Evolutionary conservation across 768 basidiomycete species (phyloP), one percentile per base, ranked within the genome.

Genomic region (Kwoniella europaea): DNA sequence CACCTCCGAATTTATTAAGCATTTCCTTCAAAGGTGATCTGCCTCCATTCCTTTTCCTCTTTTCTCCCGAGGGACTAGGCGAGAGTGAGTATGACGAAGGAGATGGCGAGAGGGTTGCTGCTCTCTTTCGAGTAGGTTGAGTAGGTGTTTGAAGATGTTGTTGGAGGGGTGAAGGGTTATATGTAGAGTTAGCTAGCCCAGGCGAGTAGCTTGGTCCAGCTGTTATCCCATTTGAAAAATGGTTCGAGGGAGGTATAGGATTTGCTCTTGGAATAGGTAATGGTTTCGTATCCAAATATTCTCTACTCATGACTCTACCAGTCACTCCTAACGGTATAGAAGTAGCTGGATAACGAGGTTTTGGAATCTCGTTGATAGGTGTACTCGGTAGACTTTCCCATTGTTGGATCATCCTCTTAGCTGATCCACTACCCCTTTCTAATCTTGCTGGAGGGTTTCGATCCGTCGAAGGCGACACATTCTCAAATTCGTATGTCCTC

Each of bases 21-120:
- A 81, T 77, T 24, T 78, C 79, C 57, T 81, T 79, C 35, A 81
- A 63, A 1, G 79, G 79, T 15, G 79, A 80, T 55, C 73, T 68
- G 4, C 75, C 76, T 1, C 57, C 44, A 44, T 22, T 54, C 55
- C 60, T 65, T 63, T 72, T 74, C 42, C 73, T 56, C 58, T 74
- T 76, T 65, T 75, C 59, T 42, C 62, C 71, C 3, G 66, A 65
- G 9, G 76, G 74, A 63, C 76, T 74, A 16, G 76, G 74, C 1
- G 69, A 73, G 13, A 79, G 58, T 1, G 76, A 78, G 20, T 75
- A 78, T 22, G 71, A 65, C 16, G 76, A 77, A 16, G 74, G 71
- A 16, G 79, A 77, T 15, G 61, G 67, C 10, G 74, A 74, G 9
- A 75, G 67, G 2, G 79, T 75, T 12, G 71, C 60, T 2, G 76